A percentile compares a stretch with the other conserved stretches of the same genome.
These are phyloP conservation scores for Suhomyces terraborum DNA, from an alignment of 1,139 yeast species.

Conservation along the genomic window DNA sequence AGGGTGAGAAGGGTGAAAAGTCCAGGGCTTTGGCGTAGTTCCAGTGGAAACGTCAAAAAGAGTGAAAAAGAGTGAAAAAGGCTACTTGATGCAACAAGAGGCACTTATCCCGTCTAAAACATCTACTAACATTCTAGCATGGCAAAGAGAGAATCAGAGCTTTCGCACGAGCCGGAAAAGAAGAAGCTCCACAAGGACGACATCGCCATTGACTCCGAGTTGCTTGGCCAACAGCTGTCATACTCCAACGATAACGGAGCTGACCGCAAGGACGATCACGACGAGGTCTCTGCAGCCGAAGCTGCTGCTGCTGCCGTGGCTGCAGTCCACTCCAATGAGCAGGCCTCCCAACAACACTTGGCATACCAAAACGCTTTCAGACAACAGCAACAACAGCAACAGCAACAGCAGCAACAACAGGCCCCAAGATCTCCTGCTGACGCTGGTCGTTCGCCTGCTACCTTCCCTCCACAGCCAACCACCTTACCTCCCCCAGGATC, in stretches of 20 bases:
- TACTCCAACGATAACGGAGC: conserved; percentile 25
- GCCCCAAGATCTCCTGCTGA: conserved; percentile 11
- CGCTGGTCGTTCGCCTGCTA: conserved; percentile 16
- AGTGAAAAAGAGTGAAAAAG: too few relatives aligned
- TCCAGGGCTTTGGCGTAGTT: too few relatives aligned
- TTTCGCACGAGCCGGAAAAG: conserved; percentile 23
- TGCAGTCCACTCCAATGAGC: conserved; percentile 23
- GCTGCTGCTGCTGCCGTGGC: conserved; percentile 41
- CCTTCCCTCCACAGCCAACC: conserved; percentile 31
- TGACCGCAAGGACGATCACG: conserved; percentile 19
- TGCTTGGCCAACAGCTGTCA: conserved; percentile 48
- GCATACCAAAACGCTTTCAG: conserved; percentile 36
- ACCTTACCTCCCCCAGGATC: conserved; percentile 41
- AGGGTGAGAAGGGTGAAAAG: too few relatives aligned
- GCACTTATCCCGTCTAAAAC: background rate
- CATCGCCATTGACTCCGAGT: conserved; percentile 50
- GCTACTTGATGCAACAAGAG: too few relatives aligned
- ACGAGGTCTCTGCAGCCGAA: conserved; percentile 32
- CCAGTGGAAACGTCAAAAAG: too few relatives aligned
- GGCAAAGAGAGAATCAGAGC: conserved; percentile 36
- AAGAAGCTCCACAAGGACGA: conserved; percentile 37
- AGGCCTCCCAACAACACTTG: conserved; percentile 29
- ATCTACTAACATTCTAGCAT: conserved; percentile 14
- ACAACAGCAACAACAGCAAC: conserved; percentile 24
- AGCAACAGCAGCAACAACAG: conserved; percentile 20